phyloP scores from a whole-genome alignment of 129 eudicot genomes.

The Lactuca saligna region DNA sequence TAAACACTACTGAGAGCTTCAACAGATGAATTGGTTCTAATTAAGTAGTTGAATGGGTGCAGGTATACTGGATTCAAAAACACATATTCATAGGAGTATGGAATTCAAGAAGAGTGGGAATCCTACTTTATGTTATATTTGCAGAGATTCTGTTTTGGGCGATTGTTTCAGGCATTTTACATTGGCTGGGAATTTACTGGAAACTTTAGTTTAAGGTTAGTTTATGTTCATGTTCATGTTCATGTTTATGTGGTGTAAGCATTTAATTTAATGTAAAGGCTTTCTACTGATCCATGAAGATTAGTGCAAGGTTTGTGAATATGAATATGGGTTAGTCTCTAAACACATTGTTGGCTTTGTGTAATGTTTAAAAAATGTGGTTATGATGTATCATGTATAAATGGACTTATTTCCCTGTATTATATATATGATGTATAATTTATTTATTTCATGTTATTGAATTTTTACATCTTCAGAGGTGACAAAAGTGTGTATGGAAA shows the following conservation, averaged over 20 bases:
- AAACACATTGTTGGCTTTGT: background rate
- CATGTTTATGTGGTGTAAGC: background rate
- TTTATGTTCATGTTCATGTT: background rate
- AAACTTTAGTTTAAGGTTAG: constrained; percentile 61
- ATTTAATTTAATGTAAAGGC: background rate
- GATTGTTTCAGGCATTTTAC: constrained; percentile 67
- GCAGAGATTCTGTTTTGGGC: constrained; percentile 88
- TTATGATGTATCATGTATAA: background rate
- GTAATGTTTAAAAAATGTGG: background rate
- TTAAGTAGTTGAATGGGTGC: constrained; percentile 14
- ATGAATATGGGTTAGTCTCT: background rate
- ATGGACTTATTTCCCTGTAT: background rate
- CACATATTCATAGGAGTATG: constrained; percentile 77
- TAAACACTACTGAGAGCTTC: no score
- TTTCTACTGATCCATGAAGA: background rate
- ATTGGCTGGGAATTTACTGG: constrained; percentile 65
- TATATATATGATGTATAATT: no score
- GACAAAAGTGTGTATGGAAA: background rate
- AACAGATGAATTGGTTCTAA: background rate
- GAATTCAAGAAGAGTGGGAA: constrained; percentile 80
- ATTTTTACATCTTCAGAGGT: background rate
- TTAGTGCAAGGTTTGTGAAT: background rate
- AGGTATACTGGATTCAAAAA: constrained; percentile 79
- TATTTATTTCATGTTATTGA: background rate
- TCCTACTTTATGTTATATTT: constrained; percentile 73